phyloP scores from a whole-genome alignment of 2,329 filamentous ascomycete genomes.

The Thelonectria discophora region DNA sequence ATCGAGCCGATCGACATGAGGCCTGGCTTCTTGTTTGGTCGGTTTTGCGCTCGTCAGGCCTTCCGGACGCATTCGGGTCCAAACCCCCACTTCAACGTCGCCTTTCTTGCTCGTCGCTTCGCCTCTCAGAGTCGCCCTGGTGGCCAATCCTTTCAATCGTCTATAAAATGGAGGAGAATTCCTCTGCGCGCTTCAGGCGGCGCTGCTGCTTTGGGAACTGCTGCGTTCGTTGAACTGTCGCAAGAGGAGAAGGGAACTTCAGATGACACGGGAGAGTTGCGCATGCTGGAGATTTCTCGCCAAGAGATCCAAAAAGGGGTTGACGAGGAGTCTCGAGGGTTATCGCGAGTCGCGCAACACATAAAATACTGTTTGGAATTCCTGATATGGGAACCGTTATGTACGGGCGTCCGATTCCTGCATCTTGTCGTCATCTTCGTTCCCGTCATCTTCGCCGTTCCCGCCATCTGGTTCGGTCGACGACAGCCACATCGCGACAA shows the following conservation, averaged over 20 bases:
- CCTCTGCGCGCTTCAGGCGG: slow-evolving; percentile 53
- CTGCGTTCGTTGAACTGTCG: slow-evolving; percentile 66
- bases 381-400: slow-evolving; percentile 84
- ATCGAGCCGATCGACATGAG: slow-evolving; percentile 54
- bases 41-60: slow-evolving; percentile 54
- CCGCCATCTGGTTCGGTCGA: slow-evolving; percentile 80
- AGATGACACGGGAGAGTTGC: slow-evolving; percentile 76
- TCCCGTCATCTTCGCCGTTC: slow-evolving; percentile 83
- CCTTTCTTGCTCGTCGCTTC: slow-evolving; percentile 34
- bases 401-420: slow-evolving; percentile 86
- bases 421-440: slow-evolving; percentile 90
- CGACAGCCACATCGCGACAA: slow-evolving; percentile 71
- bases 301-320: slow-evolving; percentile 78
- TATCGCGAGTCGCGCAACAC: slow-evolving; percentile 65
- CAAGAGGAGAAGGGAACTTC: slow-evolving; percentile 61
- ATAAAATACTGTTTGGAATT: slow-evolving; percentile 74
- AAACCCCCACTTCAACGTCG: slow-evolving; percentile 20
- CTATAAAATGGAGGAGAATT: slow-evolving; percentile 35
- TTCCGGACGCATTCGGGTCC: slow-evolving; percentile 42
- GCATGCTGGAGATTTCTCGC: slow-evolving; percentile 86
- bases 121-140: slow-evolving; percentile 39
- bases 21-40: slow-evolving; percentile 53
- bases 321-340: slow-evolving; percentile 66
- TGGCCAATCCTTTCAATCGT: slow-evolving; percentile 42
- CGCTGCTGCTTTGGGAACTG: slow-evolving; percentile 59